Evolutionary conservation across 805 yeast species (phyloP).

Genomic region (Tetrapisispora nanseiensis): DNA sequence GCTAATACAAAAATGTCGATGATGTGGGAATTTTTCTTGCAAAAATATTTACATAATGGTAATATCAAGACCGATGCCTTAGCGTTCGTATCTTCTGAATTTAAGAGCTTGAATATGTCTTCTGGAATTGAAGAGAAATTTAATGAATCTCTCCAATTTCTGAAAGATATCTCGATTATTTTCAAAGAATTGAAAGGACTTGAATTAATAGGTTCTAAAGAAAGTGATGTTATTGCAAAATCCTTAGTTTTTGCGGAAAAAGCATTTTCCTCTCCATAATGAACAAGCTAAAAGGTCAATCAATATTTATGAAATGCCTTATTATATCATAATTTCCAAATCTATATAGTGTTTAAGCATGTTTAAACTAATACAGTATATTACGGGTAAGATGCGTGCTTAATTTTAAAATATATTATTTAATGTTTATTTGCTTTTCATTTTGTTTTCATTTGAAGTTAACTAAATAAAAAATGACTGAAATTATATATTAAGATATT

Average conservation of each 20-base stretch:
- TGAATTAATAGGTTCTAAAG: slow-evolving; percentile 17
- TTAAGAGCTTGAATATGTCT: slow-evolving; percentile 22
- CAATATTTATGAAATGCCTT: background rate
- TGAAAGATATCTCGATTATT: slow-evolving; percentile 14
- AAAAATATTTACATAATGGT: slow-evolving; percentile 29
- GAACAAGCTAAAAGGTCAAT: background rate
- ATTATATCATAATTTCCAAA: no score
- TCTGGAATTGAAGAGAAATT: slow-evolving; percentile 25
- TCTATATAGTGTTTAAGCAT: background rate
- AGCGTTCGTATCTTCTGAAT: slow-evolving; percentile 20
- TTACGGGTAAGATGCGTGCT: no score
- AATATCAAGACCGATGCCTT: slow-evolving; percentile 26
- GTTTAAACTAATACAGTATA: background rate
- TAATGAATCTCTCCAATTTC: slow-evolving; percentile 12
- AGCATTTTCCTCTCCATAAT: slow-evolving; percentile 6
- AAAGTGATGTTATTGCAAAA: slow-evolving; percentile 12
- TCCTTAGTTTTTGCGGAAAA: slow-evolving; percentile 18
- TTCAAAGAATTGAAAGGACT: slow-evolving; percentile 11
- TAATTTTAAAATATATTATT: no score
- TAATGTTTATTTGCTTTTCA: no score
- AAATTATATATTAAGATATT: background rate
- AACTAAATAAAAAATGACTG: no score
- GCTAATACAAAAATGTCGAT: slow-evolving; percentile 53
- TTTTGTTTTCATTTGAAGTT: no score
- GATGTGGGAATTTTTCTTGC: slow-evolving; percentile 30